These are phyloP conservation scores for Syncephalastrum monosporum DNA, from an alignment of 371 early-diverging fungal genomes.

Conservation along the genomic window DNA sequence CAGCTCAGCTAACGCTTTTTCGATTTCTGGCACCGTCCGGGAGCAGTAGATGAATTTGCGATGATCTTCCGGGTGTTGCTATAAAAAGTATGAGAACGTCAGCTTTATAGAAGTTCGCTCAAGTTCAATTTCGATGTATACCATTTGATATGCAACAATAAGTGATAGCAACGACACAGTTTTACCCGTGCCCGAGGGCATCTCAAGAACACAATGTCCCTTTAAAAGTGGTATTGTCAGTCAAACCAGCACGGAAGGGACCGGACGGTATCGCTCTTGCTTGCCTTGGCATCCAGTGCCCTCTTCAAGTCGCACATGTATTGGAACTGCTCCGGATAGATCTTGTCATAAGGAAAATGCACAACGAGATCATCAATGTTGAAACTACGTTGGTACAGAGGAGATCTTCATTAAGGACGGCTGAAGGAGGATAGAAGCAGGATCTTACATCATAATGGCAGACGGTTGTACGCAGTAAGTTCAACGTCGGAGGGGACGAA, in stretches of 20 bases:
- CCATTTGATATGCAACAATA: conserved; percentile 96
- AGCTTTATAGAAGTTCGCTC: not conserved
- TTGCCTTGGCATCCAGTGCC: conserved; percentile 87
- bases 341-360: conserved; percentile 98
- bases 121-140: conserved; percentile 12
- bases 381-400: conserved; percentile 57
- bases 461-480: too few relatives aligned
- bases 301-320: conserved; percentile 98
- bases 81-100: not conserved
- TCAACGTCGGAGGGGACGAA: too few relatives aligned
- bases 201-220: conserved; percentile 98
- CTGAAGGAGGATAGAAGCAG: too few relatives aligned
- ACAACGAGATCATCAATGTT: conserved; percentile 93
- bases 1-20: conserved; percentile 98
- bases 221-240: conserved; percentile 18
- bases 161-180: conserved; percentile 96
- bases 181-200: conserved; percentile 99
- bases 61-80: conserved; percentile 82
- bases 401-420: too few relatives aligned
- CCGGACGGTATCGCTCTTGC: not conserved
- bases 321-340: conserved; percentile 99
- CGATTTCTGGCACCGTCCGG: conserved; percentile 98
- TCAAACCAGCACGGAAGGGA: not conserved
- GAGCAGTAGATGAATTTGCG: conserved; percentile 98
- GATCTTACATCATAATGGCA: too few relatives aligned